Evolutionary conservation across 345 rosid genomes (phyloP).

Genomic region (Turnera subulata): DNA sequence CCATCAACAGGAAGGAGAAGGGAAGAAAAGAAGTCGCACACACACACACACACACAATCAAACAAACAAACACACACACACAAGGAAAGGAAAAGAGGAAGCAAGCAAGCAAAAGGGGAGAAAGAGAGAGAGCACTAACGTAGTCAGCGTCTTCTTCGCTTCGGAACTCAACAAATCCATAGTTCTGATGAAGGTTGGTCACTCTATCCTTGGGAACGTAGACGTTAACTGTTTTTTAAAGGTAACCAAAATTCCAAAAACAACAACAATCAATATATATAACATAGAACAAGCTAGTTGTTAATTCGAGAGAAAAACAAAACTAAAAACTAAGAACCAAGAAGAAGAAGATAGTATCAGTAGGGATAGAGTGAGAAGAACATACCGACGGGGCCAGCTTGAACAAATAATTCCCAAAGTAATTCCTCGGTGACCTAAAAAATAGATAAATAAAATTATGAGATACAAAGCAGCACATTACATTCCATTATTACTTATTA

Average conservation of each 20-base stretch:
- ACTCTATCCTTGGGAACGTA: conserved; percentile 98
- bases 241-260: neutral
- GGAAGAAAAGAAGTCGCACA: no score
- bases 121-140: conserved; percentile 33
- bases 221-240: conserved; percentile 65
- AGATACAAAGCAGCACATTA: neutral
- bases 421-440: conserved; percentile 70
- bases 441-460: neutral
- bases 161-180: conserved; percentile 87
- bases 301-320: no score
- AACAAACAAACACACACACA: no score
- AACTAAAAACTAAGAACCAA: no score
- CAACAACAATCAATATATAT: neutral
- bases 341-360: no score
- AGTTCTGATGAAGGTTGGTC: conserved; percentile 89
- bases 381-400: conserved; percentile 96
- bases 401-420: conserved; percentile 95
- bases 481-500: neutral
- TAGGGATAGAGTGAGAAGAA: neutral
- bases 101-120: no score
- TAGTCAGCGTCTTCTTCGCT: conserved; percentile 99
- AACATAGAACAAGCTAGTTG: no score
- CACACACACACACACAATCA: no score
- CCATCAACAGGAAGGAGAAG: no score
- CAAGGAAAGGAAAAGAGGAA: neutral